These are phyloP conservation scores for Xylaria sp. DNA, from an alignment of 2,329 filamentous ascomycete species.

Conservation along the genomic window DNA sequence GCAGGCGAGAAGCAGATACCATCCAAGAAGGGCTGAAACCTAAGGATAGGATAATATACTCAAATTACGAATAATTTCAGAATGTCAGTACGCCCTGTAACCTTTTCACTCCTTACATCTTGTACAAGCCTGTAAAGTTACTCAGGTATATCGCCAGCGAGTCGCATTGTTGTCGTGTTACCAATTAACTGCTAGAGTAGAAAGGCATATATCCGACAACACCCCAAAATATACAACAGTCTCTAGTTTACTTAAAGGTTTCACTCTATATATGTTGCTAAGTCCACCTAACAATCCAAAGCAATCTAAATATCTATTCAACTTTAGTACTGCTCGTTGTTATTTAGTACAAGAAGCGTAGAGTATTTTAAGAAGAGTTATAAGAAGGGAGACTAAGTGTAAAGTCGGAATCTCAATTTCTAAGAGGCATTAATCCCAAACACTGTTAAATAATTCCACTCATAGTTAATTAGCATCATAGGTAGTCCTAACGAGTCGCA, in stretches of 20 bases:
- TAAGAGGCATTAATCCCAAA: not conserved
- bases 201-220: not conserved
- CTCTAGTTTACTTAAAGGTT: not conserved
- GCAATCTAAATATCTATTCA: no score
- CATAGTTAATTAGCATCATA: not conserved
- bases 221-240: not conserved
- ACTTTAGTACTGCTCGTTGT: not conserved
- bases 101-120: no score
- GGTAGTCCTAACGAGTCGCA: not conserved
- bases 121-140: no score
- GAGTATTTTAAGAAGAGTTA: not conserved
- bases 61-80: no score
- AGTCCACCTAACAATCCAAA: not conserved
- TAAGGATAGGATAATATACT: no score
- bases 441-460: not conserved
- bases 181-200: not conserved
- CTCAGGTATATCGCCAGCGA: no score
- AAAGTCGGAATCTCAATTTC: not conserved
- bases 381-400: not conserved
- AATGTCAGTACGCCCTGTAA: no score
- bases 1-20: no score
- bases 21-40: no score
- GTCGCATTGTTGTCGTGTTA: no score
- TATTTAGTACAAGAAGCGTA: not conserved
- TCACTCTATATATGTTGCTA: not conserved